Evolutionary conservation across 163 green algal species (phyloP), one percentile per base, ranked within the genome.

Genomic region (Scenedesmus sp.): DNA sequence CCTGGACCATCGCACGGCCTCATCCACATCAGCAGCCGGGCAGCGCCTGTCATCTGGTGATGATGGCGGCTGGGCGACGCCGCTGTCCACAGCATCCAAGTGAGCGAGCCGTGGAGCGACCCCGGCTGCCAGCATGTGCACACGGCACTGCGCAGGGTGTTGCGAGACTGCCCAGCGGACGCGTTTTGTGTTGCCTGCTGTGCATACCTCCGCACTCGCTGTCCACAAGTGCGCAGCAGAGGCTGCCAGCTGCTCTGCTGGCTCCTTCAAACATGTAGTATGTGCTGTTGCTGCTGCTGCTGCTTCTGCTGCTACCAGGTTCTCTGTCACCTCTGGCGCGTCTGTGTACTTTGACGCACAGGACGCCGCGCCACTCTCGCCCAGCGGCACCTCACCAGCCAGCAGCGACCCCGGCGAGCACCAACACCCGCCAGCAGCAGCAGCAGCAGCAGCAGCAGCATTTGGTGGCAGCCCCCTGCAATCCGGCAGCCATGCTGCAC

Each of bases 261-360:
- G n/a, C n/a, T n/a, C n/a, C n/a, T n/a, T 22, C 20, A 70, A 1
- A 6, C 56, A 70, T 7, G 20, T 70, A 33, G 56, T 18, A 40
- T n/a, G n/a, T n/a, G n/a, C n/a, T 13, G 1, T 13, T 13, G 1
- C 49, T 2, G 49, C 65, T 76, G 30, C 65, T 76, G 65, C 65
- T 76, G 61, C 61, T 76, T 26, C 65, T 76, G 65, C 65, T 73
- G 61, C 24, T 18, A 16, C 24, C 59, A 88, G 83, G 59, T 81
- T 88, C 0, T 88, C 59, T 59, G 24, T 44, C 40, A 44, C 35
- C 13, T 80, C 83, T 26, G 81, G 81, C 7, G 46, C 37, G 13
- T 84, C 85, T 18, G 86, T 90, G 0, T 90, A 90, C 46, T 90
- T 90, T 85, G 86, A 90, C 20, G 86, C 72, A 35, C 33, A 35